Base-by-base conservation (phyloP, 2,329 filamentous ascomycete species). In the Aureobasidium melanogenum region DNA sequence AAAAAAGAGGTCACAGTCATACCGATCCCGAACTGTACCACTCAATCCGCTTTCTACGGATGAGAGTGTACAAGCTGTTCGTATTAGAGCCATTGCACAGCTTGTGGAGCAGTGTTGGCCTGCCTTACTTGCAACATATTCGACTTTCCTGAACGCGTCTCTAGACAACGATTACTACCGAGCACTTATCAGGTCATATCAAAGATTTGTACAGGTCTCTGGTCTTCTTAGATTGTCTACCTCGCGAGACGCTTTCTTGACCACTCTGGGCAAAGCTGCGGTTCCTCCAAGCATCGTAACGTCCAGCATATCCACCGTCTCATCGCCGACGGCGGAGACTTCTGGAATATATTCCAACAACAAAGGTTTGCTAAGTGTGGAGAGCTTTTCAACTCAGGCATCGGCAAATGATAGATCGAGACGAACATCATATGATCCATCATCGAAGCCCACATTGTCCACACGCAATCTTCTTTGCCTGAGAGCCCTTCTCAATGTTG, bases 71-170 rank as follows among this genome's bases (percentile, higher is more conserved):
- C 79, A 91, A 9, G 81, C 86, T 57, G 72, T 79, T 1, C 88
- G 91, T 54, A 85, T 97, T 61, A 84, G 86, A 68, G 84, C 85
- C 1, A 93, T 90, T 67, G 90, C 91, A 14, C 82, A 82, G 10
- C 88, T 99, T 60, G 88, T 99, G 26, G 90, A 95, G 4, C 83
- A 89, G 66, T 97, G 93, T 72, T 99, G 94, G 94, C 94, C 94
- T 50, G 94, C 94, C 14, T 87, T 97, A 41, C 82, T 99, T 52
- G 93, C 94, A 1, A 94, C 91, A 1, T 97, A 91, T 68, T 99
- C 94, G 0, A 97, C 93, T 0, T 99, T 97, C 70, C 77, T 99
- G 19, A 95, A 96, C 70, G 90, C 94, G 32, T 86, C 93, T 0
- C 78, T 99, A 4, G 94, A 99, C 71, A 88, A 90, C 1, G 91